Evolutionary conservation across 495 filamentous ascomycete genomes (phyloP).

Genomic region (Eremomyces bilateralis): DNA sequence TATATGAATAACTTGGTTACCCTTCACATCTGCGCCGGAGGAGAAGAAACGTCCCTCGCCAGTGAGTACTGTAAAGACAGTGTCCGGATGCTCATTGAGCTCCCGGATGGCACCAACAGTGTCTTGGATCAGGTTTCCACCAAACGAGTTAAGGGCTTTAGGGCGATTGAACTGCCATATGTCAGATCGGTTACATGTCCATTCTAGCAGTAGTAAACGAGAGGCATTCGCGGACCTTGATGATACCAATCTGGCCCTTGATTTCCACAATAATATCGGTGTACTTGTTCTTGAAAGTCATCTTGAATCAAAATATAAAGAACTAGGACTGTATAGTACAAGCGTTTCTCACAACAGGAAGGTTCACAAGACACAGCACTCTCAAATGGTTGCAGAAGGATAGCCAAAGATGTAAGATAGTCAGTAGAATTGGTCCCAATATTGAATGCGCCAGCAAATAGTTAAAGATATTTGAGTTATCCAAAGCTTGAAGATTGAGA

Average conservation of each 20-base stretch:
- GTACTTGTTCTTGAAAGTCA: too few species aligned
- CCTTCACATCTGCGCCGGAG: conserved; percentile 16
- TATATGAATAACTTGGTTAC: too few species aligned
- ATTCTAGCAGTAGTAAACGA: neutral
- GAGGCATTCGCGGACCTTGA: conserved; percentile 9
- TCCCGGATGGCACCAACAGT: conserved; percentile 13
- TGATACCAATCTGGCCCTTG: conserved; percentile 14
- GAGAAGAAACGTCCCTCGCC: conserved; percentile 18
- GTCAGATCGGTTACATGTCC: neutral
- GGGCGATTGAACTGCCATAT: conserved; percentile 16
- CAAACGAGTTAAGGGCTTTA: conserved; percentile 17
- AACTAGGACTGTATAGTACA: too few species aligned
- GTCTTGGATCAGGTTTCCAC: conserved; percentile 14
- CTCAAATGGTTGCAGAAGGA: too few species aligned
- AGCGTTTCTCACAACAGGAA: too few species aligned
- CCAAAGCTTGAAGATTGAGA: too few species aligned
- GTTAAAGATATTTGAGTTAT: too few species aligned
- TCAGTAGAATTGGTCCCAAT: too few species aligned
- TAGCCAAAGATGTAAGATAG: too few species aligned
- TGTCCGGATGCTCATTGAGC: conserved; percentile 16
- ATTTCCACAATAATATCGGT: conserved; percentile 17
- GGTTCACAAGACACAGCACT: too few species aligned
- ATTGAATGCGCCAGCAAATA: too few species aligned
- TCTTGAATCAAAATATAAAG: too few species aligned
- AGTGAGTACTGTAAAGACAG: conserved; percentile 15